Base-by-base conservation (phyloP, 2,329 filamentous ascomycete species). In the Colletotrichum eleusines region DNA sequence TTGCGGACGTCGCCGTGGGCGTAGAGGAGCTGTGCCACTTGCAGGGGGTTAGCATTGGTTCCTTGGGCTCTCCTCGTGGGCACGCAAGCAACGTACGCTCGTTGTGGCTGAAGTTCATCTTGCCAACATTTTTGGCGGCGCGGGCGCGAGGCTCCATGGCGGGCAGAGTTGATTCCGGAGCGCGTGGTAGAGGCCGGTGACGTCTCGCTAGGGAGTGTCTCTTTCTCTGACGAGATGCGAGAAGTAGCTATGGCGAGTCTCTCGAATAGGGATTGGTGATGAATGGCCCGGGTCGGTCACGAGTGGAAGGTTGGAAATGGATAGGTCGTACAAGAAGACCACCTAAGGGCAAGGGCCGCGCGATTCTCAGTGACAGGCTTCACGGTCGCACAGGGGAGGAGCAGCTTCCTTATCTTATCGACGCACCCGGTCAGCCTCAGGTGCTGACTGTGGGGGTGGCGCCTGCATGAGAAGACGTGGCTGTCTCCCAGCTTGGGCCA, bases 1-100 rank as follows among this genome's bases (percentile, higher is more conserved):
- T 92, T 87, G 69, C 88, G 86, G 67, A 92, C 89, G 81, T 97
- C 94, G 79, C 94, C 94, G 79, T 93, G 92, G 71, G 92, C 92
- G 80, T 90, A 93, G 78, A 96, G 91, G 71, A 95, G 89, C 75
- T 91, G 88, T 74, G 89, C 86, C 63, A 95, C 92, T 93, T 79
- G 16, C 66, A 28, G 51, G 28, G 20, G 67, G 67, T 58, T 40
- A 61, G 58, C n/a, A 60, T 26, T 28, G 3, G 18, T 20, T 28
- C 28, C 20, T 18, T 14, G 4, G 14, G 4, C 46, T 14, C 26
- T 28, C 23, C 6, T 40, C n/a, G 18, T 18, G 38, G 50, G 54
- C 31, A 16, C 28, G 18, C 48, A 31, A 69, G 62, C 23, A 51
- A 82, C 89, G 74, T 84, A 93, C 93, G 84, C 80, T 95, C 93